These are phyloP conservation scores for Metschnikowia cerradonensis DNA, from an alignment of 805 yeast genomes.

Conservation along the genomic window DNA sequence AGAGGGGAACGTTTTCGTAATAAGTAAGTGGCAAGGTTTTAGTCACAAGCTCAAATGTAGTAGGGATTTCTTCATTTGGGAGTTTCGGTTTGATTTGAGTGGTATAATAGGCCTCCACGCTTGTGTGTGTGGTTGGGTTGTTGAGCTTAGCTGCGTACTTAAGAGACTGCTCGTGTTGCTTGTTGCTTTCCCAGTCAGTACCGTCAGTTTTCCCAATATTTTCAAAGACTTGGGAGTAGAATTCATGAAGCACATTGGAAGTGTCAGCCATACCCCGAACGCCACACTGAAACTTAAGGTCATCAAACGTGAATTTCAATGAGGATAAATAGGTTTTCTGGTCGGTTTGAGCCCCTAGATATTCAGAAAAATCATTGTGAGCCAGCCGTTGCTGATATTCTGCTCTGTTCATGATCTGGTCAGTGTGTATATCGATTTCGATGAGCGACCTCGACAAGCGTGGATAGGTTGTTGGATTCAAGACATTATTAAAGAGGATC, in stretches of 20 bases:
- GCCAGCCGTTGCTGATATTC: conserved; percentile 41
- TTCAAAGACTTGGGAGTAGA: conserved; percentile 17
- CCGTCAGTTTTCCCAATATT: conserved; percentile 14
- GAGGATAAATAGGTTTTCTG: conserved; percentile 43
- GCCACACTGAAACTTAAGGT: conserved; percentile 50
- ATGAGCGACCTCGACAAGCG: conserved; percentile 60
- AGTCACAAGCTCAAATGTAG: conserved; percentile 27
- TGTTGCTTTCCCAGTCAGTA: conserved; percentile 13
- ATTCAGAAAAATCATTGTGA: conserved; percentile 49
- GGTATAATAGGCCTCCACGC: conserved; percentile 8
- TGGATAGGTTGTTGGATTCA: conserved; percentile 29
- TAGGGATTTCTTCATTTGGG: conserved; percentile 19
- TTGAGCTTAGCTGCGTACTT: conserved; percentile 26
- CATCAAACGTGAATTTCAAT: conserved; percentile 52
- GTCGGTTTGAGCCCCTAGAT: conserved; percentile 7
- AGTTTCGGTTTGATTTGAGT: conserved; percentile 4
- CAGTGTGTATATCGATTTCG: conserved; percentile 68
- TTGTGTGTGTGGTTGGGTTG: conserved; percentile 7
- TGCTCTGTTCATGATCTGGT: conserved; percentile 55
- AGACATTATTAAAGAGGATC: conserved; percentile 27
- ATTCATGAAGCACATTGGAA: conserved; percentile 14
- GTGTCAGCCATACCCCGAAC: conserved; percentile 24
- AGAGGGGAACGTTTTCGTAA: conserved; percentile 15
- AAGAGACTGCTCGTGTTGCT: conserved; percentile 22
- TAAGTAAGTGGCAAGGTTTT: conserved; percentile 15